Conservation (phyloP, 176 grass and related monocot species). For the Rhipidocladum racemiflorum region DNA sequence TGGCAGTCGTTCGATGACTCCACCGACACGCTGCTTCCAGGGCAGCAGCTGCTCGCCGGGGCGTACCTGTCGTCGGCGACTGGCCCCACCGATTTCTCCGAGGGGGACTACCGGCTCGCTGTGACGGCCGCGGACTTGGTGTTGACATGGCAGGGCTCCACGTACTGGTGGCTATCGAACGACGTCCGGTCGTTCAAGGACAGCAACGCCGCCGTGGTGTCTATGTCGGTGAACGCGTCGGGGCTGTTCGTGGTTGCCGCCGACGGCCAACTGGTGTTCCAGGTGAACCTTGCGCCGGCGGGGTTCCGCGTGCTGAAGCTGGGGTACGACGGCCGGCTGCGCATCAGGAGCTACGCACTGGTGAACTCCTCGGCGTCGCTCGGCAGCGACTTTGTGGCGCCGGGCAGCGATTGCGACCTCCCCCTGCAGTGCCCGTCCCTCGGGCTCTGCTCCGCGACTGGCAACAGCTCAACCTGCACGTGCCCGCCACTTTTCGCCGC, state of each 20-base stretch:
- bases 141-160: slow-evolving; percentile 55
- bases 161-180: slow-evolving; percentile 71
- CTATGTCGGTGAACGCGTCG: slow-evolving; percentile 59
- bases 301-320: slow-evolving; percentile 62
- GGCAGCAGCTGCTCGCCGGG: slow-evolving; percentile 48
- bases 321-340: slow-evolving; percentile 45
- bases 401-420: slow-evolving; percentile 55
- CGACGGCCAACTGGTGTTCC: slow-evolving; percentile 41
- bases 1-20: slow-evolving; percentile 81
- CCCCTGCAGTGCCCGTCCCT: slow-evolving; percentile 55
- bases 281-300: slow-evolving; percentile 22
- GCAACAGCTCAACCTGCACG: slow-evolving; percentile 57
- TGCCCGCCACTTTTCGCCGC: slow-evolving; percentile 53
- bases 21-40: slow-evolving; percentile 62
- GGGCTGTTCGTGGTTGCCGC: slow-evolving; percentile 45
- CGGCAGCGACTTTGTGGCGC: slow-evolving; percentile 49
- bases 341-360: slow-evolving; percentile 45
- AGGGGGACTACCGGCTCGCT: slow-evolving; percentile 47
- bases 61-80: slow-evolving; percentile 39
- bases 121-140: slow-evolving; percentile 27
- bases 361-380: slow-evolving; percentile 55
- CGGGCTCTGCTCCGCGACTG: slow-evolving; percentile 33
- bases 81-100: slow-evolving; percentile 20
- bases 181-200: slow-evolving; percentile 57
- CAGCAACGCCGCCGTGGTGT: slow-evolving; percentile 33